Evolutionary conservation across 2,329 filamentous ascomycete species (phyloP).

Genomic region (Ramichloridium luteum): DNA sequence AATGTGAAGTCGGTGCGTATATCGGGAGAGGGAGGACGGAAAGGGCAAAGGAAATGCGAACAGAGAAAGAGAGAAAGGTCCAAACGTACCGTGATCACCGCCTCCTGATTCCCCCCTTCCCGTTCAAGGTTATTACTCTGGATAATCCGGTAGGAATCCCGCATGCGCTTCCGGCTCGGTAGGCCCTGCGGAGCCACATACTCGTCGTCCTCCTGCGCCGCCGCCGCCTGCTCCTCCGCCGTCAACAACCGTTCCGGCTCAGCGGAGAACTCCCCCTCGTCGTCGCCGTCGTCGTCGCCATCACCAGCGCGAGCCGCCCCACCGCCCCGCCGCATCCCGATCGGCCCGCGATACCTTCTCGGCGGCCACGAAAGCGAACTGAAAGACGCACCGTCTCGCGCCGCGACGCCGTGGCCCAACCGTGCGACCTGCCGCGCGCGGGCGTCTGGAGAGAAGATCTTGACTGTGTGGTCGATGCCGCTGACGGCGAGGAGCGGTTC

Average conservation of each 20-base stretch:
- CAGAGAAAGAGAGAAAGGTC: conserved; percentile 1
- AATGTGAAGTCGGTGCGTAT: conserved; percentile 3
- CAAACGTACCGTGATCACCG: conserved; percentile 38
- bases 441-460: conserved; percentile 53
- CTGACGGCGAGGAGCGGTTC: conserved; percentile 54
- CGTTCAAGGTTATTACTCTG: conserved; percentile 50
- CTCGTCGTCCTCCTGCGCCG: conserved; percentile 26
- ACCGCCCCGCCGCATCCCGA: too few relatives aligned
- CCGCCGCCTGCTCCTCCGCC: conserved; percentile 6
- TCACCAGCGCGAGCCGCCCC: too few relatives aligned
- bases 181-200: conserved; percentile 36
- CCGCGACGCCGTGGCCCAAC: conserved; percentile 45
- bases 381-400: conserved; percentile 32
- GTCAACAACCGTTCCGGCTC: too few relatives aligned
- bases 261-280: conserved; percentile 6
- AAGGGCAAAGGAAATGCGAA: neutral
- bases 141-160: conserved; percentile 49
- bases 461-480: conserved; percentile 56
- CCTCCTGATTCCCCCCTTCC: conserved; percentile 45
- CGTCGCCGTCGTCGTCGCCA: conserved; percentile 5
- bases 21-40: neutral
- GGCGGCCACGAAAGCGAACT: conserved; percentile 28
- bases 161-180: conserved; percentile 45
- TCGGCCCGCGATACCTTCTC: too few relatives aligned
- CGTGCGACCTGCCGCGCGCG: conserved; percentile 45